Conservation (phyloP, 2,329 filamentous ascomycete species). For the Cladosporium halotolerans region DNA sequence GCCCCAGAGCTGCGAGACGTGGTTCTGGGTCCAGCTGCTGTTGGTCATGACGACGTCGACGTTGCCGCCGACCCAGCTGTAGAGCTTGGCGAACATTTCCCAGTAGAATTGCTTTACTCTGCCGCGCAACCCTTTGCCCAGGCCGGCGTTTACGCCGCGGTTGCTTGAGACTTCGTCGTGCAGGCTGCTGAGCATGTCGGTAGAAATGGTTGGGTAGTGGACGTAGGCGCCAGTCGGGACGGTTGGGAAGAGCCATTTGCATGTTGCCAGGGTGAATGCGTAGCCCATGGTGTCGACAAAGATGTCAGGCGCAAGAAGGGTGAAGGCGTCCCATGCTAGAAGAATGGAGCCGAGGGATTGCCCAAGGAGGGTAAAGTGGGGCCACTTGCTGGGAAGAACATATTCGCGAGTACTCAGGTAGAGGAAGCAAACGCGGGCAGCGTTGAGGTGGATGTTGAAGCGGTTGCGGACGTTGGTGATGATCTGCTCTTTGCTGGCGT, state of each 20-base stretch:
- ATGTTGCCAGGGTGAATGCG: slow-evolving; percentile 78
- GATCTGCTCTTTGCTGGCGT: slow-evolving; percentile 73
- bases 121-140: slow-evolving; percentile 67
- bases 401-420: slow-evolving; percentile 84
- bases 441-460: slow-evolving; percentile 86
- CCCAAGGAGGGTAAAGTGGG: slow-evolving; percentile 86
- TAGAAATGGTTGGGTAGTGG: slow-evolving; percentile 97
- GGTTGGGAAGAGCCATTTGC: slow-evolving; percentile 70
- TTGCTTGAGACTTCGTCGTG: slow-evolving; percentile 51
- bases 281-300: slow-evolving; percentile 99
- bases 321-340: slow-evolving; percentile 86
- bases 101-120: slow-evolving; percentile 74
- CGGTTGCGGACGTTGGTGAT: slow-evolving; percentile 59
- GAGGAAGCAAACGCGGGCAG: slow-evolving; percentile 77
- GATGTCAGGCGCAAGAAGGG: slow-evolving; percentile 83
- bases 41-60: slow-evolving; percentile 97
- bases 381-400: slow-evolving; percentile 82
- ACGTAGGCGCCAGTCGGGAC: slow-evolving; percentile 90
- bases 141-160: slow-evolving; percentile 73
- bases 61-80: slow-evolving; percentile 73
- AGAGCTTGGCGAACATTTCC: slow-evolving; percentile 74
- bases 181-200: slow-evolving; percentile 79
- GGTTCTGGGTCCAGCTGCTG: slow-evolving; percentile 83
- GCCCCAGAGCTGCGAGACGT: slow-evolving; percentile 77
- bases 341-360: slow-evolving; percentile 85